phyloP scores from a whole-genome alignment of 306 rosid genomes.

The Crataegus laevigata region DNA sequence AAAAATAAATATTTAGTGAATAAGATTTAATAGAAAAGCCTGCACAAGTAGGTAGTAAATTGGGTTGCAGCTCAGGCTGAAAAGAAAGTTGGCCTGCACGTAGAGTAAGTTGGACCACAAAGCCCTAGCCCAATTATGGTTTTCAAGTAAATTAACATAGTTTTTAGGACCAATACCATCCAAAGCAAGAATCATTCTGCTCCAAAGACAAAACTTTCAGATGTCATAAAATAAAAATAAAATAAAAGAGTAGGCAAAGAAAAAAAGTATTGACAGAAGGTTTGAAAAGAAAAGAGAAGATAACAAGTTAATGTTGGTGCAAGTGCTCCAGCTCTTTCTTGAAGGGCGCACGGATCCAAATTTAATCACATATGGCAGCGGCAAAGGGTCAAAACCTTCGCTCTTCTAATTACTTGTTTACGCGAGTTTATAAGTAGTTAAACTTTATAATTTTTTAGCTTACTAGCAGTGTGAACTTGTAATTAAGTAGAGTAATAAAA shows the following conservation, averaged over 20 bases:
- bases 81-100: neutral
- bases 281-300: neutral
- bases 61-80: neutral
- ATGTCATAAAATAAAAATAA: neutral
- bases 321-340: constrained; percentile 1
- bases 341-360: neutral
- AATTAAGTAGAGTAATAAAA: no score
- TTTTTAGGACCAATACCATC: neutral
- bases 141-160: neutral
- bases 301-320: neutral
- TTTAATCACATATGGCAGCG: neutral
- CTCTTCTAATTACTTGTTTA: neutral
- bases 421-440: neutral
- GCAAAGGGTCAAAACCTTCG: neutral
- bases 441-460: neutral
- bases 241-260: neutral
- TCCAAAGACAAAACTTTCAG: neutral
- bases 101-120: neutral
- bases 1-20: no score
- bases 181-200: neutral
- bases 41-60: neutral
- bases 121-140: neutral
- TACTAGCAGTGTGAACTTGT: neutral
- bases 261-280: neutral
- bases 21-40: neutral